Conservation (phyloP, 2,329 filamentous ascomycete genomes). For the Sporothrix euskadiensis region DNA sequence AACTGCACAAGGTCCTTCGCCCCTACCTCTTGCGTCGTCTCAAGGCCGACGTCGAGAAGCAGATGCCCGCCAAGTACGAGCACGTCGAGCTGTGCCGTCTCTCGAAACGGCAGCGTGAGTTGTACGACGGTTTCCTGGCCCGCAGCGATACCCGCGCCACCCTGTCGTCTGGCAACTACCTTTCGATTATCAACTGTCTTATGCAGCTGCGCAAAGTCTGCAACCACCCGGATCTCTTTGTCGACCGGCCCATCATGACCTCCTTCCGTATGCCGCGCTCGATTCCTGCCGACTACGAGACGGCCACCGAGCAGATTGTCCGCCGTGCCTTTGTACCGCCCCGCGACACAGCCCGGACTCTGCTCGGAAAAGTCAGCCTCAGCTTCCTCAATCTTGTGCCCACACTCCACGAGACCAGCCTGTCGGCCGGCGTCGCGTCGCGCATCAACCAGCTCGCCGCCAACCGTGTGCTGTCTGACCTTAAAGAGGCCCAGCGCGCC, state of each 20-base stretch:
- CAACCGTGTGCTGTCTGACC: conserved; percentile 66
- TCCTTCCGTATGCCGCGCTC: conserved; percentile 90
- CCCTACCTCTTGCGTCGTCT: conserved; percentile 88
- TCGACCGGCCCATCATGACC: conserved; percentile 93
- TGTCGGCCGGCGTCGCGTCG: conserved; percentile 57
- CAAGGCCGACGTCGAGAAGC: conserved; percentile 97
- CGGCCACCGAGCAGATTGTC: conserved; percentile 66
- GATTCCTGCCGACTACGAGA: conserved; percentile 70
- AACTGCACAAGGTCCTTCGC: conserved; percentile 89
- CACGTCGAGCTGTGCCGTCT: conserved; percentile 94
- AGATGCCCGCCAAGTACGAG: conserved; percentile 98
- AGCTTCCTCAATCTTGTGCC: conserved; percentile 79
- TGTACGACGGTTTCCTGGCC: conserved; percentile 95
- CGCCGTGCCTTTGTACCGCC: conserved; percentile 50
- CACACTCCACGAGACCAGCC: conserved; percentile 66
- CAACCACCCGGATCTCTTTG: conserved; percentile 96
- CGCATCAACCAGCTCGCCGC: conserved; percentile 67
- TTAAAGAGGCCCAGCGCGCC: conserved; percentile 69
- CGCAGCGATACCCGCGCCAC: conserved; percentile 87
- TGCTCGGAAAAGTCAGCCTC: conserved; percentile 57
- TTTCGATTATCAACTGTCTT: conserved; percentile 96
- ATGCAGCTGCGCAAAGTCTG: conserved; percentile 98
- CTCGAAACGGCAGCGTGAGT: conserved; percentile 89
- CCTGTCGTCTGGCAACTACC: conserved; percentile 87
- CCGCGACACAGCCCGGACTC: conserved; percentile 42